Evolutionary conservation across 2,329 filamentous ascomycete genomes (phyloP).

Genomic region (Calonectria hongkongensis): DNA sequence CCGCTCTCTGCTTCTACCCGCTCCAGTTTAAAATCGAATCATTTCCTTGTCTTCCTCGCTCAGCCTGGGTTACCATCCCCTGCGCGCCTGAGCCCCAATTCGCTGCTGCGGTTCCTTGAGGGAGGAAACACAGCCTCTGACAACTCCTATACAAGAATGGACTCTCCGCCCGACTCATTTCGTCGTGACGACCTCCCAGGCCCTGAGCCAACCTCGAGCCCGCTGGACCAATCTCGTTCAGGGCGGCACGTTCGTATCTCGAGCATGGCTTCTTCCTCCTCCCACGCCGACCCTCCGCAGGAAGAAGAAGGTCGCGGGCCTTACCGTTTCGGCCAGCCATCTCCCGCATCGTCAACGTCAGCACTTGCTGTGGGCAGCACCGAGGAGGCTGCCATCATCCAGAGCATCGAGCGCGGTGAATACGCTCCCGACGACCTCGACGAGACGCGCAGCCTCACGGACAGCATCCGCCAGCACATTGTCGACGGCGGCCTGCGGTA

Average conservation of each 20-base stretch:
- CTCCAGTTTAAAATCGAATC: slow-evolving; percentile 24
- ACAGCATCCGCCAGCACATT: slow-evolving; percentile 66
- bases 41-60: slow-evolving; percentile 5
- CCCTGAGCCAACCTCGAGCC: slow-evolving; percentile 25
- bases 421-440: slow-evolving; percentile 53
- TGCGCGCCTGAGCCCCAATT: not conserved
- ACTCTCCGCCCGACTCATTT: slow-evolving; percentile 53
- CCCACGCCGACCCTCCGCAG: slow-evolving; percentile 6
- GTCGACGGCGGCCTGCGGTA: slow-evolving; percentile 64
- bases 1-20: slow-evolving; percentile 8
- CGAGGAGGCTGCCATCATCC: slow-evolving; percentile 56
- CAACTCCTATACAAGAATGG: slow-evolving; percentile 41
- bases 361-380: slow-evolving; percentile 58
- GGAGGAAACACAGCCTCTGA: not conserved
- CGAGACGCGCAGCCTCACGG: slow-evolving; percentile 64
- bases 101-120: slow-evolving; percentile 4
- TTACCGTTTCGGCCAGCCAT: slow-evolving; percentile 49
- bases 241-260: slow-evolving; percentile 26
- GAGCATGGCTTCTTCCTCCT: slow-evolving; percentile 33
- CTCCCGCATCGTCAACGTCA: slow-evolving; percentile 54
- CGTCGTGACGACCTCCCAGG: slow-evolving; percentile 24
- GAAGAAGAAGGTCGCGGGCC: slow-evolving; percentile 7
- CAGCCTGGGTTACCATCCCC: not conserved
- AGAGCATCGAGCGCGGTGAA: slow-evolving; percentile 59
- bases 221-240: slow-evolving; percentile 1